A percentile compares a stretch with the other conserved stretches of the same genome.
These are phyloP conservation scores for Kitagawia praeruptora DNA, from an alignment of 129 eudicot genomes.

Conservation along the genomic window DNA sequence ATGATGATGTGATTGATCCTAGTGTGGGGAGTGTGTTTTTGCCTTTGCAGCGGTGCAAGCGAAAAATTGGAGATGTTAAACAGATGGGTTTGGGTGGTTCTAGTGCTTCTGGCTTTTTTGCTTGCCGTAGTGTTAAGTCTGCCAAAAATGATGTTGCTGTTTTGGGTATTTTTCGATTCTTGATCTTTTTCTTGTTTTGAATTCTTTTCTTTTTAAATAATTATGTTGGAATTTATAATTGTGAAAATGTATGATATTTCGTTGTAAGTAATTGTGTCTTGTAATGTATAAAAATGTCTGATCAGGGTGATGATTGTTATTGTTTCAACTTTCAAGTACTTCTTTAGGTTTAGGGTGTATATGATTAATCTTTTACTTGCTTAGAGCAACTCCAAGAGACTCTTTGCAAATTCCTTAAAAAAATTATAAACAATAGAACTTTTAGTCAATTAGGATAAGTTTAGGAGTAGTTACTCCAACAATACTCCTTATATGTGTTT, in stretches of 20 bases:
- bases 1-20: constrained; percentile 39
- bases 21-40: constrained; percentile 58
- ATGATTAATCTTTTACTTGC: background rate
- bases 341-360: background rate
- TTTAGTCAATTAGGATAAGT: too few relatives aligned
- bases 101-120: constrained; percentile 22
- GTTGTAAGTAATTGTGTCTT: too few relatives aligned
- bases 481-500: too few relatives aligned
- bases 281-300: background rate
- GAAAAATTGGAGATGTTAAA: constrained; percentile 26
- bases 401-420: too few relatives aligned
- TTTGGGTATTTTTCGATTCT: constrained; percentile 10
- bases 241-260: background rate
- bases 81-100: constrained; percentile 16
- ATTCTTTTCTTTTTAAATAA: background rate
- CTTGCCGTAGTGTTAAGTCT: constrained; percentile 18
- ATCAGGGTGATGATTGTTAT: background rate
- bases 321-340: background rate
- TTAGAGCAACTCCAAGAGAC: too few relatives aligned
- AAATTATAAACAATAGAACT: too few relatives aligned
- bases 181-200: background rate
- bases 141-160: constrained; percentile 20
- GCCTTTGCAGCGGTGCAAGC: constrained; percentile 44
- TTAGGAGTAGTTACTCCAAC: too few relatives aligned
- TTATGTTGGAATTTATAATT: background rate